These are phyloP conservation scores for Epichloe bromicola DNA, from an alignment of 2,329 filamentous ascomycete species.

Conservation along the genomic window DNA sequence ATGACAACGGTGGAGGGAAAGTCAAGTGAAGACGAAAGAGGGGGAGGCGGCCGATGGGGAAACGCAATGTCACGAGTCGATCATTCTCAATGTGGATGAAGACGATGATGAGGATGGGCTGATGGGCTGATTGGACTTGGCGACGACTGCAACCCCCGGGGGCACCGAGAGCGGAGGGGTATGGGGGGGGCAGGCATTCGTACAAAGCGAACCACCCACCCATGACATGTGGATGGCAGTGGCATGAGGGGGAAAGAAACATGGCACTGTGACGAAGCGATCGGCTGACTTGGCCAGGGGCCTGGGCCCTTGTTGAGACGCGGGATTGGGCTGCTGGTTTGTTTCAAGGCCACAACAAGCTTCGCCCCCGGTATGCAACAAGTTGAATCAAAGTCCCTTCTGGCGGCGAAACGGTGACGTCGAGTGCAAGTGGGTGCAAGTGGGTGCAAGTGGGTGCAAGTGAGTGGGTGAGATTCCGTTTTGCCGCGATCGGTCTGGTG, in stretches of 20 bases:
- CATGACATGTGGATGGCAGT: not conserved
- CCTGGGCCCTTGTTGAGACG: no score
- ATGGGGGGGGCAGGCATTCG: not conserved
- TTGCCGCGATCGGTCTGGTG: slow-evolving; percentile 6
- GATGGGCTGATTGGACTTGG: not conserved
- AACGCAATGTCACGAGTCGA: no score
- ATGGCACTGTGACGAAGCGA: no score
- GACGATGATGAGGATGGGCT: not conserved
- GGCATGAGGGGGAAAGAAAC: not conserved
- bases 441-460: no score
- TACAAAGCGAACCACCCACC: not conserved
- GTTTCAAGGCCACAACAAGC: not conserved
- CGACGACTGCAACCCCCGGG: no score
- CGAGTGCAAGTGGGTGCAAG: not conserved
- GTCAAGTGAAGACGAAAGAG: no score
- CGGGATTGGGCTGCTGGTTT: no score
- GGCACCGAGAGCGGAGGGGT: no score
- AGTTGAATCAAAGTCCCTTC: not conserved
- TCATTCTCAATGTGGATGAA: no score
- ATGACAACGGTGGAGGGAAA: no score
- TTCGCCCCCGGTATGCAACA: not conserved
- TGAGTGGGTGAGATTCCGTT: not conserved
- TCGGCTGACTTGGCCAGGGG: no score
- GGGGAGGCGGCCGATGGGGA: no score
- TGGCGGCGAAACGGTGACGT: slow-evolving; percentile 1